A percentile compares a stretch with the other conserved stretches of the same genome.
Evolutionary conservation across 2,329 filamentous ascomycete genomes (phyloP).

Genomic region (Davidsoniella virescens): DNA sequence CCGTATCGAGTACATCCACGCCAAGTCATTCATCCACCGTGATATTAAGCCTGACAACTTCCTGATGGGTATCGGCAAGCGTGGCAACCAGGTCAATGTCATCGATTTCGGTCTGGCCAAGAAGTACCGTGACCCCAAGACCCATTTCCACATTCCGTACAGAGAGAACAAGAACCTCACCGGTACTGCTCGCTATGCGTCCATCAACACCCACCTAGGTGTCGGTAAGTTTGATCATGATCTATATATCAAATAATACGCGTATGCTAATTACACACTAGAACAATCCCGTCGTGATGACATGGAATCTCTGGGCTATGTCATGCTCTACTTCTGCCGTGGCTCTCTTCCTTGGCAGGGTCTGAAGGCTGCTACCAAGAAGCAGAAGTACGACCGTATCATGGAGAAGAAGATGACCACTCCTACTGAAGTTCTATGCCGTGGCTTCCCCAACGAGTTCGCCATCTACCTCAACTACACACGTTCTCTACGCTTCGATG

Average conservation of each 20-base stretch:
- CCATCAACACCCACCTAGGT: slow-evolving; percentile 96
- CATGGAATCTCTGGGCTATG: slow-evolving; percentile 97
- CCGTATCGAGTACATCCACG: slow-evolving; percentile 98
- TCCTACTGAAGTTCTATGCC: slow-evolving; percentile 93
- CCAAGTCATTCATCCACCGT: slow-evolving; percentile 98
- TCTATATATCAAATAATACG: not conserved
- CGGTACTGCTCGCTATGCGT: slow-evolving; percentile 93
- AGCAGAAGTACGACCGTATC: slow-evolving; percentile 99
- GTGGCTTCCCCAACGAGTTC: slow-evolving; percentile 98
- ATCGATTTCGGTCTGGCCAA: slow-evolving; percentile 98
- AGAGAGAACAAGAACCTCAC: slow-evolving; percentile 99
- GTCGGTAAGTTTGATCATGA: slow-evolving; percentile 46
- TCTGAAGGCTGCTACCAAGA: slow-evolving; percentile 95
- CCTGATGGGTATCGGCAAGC: slow-evolving; percentile 97
- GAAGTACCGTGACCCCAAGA: slow-evolving; percentile 99
- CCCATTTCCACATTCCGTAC: slow-evolving; percentile 98
- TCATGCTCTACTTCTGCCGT: slow-evolving; percentile 99
- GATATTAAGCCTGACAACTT: slow-evolving; percentile 99
- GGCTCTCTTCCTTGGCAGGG: slow-evolving; percentile 98
- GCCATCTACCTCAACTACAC: slow-evolving; percentile 99
- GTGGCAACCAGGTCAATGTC: slow-evolving; percentile 97
- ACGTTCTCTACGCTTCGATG: slow-evolving; percentile 92
- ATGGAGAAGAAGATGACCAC: slow-evolving; percentile 99
- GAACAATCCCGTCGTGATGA: slow-evolving; percentile 98
- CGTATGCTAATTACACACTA: not conserved